Evolutionary conservation across 495 filamentous ascomycete species (phyloP).

Genomic region (Durotheca rogersii): DNA sequence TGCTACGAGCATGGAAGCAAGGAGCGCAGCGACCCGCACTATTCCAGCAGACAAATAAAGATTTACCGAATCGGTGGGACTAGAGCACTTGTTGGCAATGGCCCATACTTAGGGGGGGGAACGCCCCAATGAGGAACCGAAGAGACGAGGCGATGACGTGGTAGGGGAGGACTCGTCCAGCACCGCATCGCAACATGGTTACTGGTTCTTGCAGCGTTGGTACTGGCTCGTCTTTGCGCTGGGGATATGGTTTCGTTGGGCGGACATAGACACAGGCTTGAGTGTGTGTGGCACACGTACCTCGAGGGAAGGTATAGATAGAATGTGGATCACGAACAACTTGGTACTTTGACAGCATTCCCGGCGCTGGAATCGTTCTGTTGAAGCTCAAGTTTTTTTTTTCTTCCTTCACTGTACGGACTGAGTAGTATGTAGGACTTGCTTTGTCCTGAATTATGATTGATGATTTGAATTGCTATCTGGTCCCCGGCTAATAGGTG

Average conservation of each 20-base stretch:
- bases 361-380: background rate
- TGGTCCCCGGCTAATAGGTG: no score
- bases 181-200: conserved; percentile 6
- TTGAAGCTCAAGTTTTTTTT: no score
- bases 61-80: conserved; percentile 12
- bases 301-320: conserved; percentile 10
- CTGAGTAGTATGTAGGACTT: background rate
- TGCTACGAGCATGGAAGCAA: conserved; percentile 16
- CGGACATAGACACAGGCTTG: conserved; percentile 22
- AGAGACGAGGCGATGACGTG: conserved; percentile 9
- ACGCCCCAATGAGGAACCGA: conserved; percentile 5
- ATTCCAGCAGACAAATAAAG: conserved; percentile 12
- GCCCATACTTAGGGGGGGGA: background rate
- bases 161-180: conserved; percentile 12
- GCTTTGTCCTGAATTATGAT: background rate
- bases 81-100: conserved; percentile 4
- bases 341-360: background rate
- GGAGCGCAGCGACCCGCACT: conserved; percentile 13
- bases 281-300: no score
- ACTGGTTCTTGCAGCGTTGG: no score
- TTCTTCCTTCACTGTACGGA: background rate
- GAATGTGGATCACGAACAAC: conserved; percentile 11
- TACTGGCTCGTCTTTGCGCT: conserved; percentile 3
- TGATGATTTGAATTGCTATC: background rate
- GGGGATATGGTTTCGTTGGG: conserved; percentile 23